Base-by-base conservation (phyloP, 228 moss, liverwort and hornwort genomes). In the Sphagnum fallax region DNA sequence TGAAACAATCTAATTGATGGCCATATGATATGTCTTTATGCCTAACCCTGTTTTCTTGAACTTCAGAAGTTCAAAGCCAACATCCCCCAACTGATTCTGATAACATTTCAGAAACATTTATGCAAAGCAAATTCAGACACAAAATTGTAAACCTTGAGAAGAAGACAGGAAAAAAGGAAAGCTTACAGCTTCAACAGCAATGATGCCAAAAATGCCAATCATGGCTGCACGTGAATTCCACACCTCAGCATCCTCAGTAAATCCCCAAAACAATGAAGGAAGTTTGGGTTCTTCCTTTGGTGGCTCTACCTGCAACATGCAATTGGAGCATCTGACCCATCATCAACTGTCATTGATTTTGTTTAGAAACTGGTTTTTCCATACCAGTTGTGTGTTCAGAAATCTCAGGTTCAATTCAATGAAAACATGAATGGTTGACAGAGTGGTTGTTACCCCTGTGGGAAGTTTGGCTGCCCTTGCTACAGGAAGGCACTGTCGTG, bases 201-300 rank as follows among this genome's bases (percentile, higher is more conserved):
- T 49, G 49, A 96, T 84, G 51, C 75, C 88, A 5, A 91, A 69
- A 51, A 92, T 70, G 63, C 96, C 96, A 47, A 96, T 88, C 88
- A 92, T 77, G 59, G 91, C 82, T 58, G 88, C 91, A 68, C 92
- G 89, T 67, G 91, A 71, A 73, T 96, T 96, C 90, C 88, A 94
- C 4, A 84, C 88, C 74, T 94, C 84, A 6, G 88, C 90, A 73
- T 88, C 88, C 65, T 91, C 82, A 4, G 88, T 92, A 32, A 92
- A 95, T 13, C 92, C 94, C 90, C 86, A 90, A 1, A 92, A 71
- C 18, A 88, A 75, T 47, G 69, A 65, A 0, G 85, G 85, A 71
- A 95, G 64, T 49, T 83, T 92, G 4, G 88, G 90, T 72, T 90
- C 87, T 48, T 82, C 87, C 78, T 61, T 74, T 1, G 96, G 96